Conservation (phyloP, 2,329 filamentous ascomycete species). For the Monilinia fructicola region DNA sequence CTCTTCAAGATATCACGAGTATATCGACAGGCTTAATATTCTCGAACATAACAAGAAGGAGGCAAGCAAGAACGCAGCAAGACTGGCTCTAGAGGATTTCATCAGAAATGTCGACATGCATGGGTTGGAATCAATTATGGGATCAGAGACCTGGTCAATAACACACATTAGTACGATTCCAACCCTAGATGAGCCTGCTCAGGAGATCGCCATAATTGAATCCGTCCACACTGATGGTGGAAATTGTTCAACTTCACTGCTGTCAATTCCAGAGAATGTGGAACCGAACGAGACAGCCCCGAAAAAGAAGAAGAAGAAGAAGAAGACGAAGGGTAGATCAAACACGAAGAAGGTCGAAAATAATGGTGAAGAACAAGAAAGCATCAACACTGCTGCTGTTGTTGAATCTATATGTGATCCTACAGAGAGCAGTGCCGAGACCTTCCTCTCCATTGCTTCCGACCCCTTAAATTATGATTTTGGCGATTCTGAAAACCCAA, state of each 20-base stretch:
- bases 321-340: not conserved
- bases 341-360: conserved; percentile 7
- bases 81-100: not conserved
- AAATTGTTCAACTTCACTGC: conserved; percentile 3
- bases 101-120: conserved; percentile 1
- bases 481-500: not conserved
- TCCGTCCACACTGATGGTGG: not conserved
- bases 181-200: not conserved
- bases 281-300: not conserved
- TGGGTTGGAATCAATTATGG: conserved; percentile 10
- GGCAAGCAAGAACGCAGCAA: not conserved
- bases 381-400: not conserved
- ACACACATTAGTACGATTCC: not conserved
- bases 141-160: conserved; percentile 11
- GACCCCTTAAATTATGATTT: conserved; percentile 20
- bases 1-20: not conserved
- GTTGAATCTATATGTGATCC: not conserved
- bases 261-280: not conserved
- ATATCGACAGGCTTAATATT: not conserved
- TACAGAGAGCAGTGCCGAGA: not conserved
- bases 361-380: not conserved
- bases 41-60: conserved; percentile 4
- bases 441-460: conserved; percentile 1
- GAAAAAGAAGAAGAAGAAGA: conserved; percentile 17
- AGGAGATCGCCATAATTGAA: not conserved